Conservation (phyloP, 1,139 yeast genomes). For the Kurtzmaniella quercitrusa region DNA sequence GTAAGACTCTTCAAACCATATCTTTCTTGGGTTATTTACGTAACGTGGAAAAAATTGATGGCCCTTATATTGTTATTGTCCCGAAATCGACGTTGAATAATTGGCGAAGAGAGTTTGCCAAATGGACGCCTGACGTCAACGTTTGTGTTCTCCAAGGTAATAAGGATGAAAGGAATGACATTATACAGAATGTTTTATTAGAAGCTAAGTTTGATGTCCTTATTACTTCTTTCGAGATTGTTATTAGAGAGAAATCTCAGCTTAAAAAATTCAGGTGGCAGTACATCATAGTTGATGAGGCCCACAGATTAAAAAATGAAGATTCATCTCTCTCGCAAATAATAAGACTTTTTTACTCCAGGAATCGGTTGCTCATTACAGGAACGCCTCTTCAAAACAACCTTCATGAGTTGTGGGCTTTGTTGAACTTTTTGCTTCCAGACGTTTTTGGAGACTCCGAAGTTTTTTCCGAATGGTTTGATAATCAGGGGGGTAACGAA, state of each 20-base stretch:
- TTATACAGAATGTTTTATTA: constrained; percentile 49
- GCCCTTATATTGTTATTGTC: constrained; percentile 72
- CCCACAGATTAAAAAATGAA: constrained; percentile 78
- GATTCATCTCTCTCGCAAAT: constrained; percentile 72
- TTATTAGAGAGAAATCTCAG: constrained; percentile 65
- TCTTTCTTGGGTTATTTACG: constrained; percentile 74
- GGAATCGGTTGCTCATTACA: constrained; percentile 65
- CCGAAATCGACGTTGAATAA: constrained; percentile 80
- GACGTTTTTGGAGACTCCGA: constrained; percentile 75
- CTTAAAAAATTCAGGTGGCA: constrained; percentile 68
- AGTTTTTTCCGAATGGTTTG: constrained; percentile 73
- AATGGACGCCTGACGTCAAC: constrained; percentile 76
- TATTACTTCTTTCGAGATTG: constrained; percentile 73
- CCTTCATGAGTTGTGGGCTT: constrained; percentile 77
- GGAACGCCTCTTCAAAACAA: constrained; percentile 83
- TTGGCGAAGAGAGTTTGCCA: constrained; percentile 73
- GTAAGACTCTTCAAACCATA: constrained; percentile 91
- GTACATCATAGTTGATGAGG: constrained; percentile 75
- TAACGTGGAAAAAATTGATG: constrained; percentile 54
- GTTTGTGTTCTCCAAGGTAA: constrained; percentile 71
- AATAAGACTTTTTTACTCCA: constrained; percentile 67
- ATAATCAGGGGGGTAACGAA: constrained; percentile 16
- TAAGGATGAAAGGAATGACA: constrained; percentile 55
- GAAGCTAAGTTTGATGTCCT: constrained; percentile 69
- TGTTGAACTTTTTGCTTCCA: constrained; percentile 68